Evolutionary conservation across 2,329 filamentous ascomycete species (phyloP), one percentile per base, ranked within the genome.

Genomic region (Aureobasidium lini): DNA sequence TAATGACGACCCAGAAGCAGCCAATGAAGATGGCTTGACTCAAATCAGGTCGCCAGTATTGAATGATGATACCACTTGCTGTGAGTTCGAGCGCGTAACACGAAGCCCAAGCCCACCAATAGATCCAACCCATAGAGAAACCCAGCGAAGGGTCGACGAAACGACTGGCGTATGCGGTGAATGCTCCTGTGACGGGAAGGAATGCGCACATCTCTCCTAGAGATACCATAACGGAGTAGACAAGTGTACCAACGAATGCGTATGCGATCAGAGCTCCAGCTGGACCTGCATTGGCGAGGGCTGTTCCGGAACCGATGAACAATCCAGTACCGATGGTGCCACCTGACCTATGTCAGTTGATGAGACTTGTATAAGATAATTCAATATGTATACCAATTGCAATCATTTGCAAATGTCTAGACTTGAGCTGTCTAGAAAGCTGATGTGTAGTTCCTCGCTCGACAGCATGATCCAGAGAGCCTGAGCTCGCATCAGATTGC

Each of bases 201-300:
- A 83, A 85, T 34, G 84, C 79, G 23, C 83, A 81, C 74, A 86
- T 81, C 70, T 84, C 81, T 23, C 77, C 78, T 16, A 76, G 70
- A 1, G 70, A 72, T 47, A 78, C 78, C 57, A 85, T 79, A 66
- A 77, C 69, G 36, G 69, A 69, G 62, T 72, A 73, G 50, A 81
- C 69, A 63, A 80, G 61, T n/a, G 77, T 70, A 39, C 75, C 72
- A 50, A 80, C 72, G 57, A 81, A 71, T 6, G 68, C 64, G 65
- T 74, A 76, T 62, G 75, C 74, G 61, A 76, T 69, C 46, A 81
- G 68, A 11, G 76, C 70, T 42, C 75, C 75, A 13, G 73, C 70
- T n/a, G 77, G 75, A n/a, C 77, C 71, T 48, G 68, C 70, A 28
- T 65, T 69, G 28, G 70, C 67, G 6, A 76, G 65, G 5, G 73